A percentile compares a stretch with the other conserved stretches of the same genome.
Conservation (phyloP, 768 basidiomycete genomes). For the Leucocoprinus sp. region DNA sequence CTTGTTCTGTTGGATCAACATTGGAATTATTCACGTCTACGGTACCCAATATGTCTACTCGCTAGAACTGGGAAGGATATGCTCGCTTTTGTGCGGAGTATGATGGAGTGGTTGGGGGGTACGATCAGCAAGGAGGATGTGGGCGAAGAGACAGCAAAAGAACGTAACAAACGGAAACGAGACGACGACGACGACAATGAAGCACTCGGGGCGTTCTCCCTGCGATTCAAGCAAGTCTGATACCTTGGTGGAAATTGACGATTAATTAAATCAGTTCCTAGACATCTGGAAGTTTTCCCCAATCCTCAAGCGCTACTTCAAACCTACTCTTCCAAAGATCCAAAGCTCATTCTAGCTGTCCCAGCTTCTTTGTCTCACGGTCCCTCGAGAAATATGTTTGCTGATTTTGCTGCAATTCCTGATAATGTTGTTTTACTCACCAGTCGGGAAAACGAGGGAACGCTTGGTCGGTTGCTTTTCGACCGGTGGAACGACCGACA, state of each 20-base stretch:
- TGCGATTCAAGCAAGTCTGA: conserved; percentile 76
- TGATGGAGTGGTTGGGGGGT: conserved; percentile 99
- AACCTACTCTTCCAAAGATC: conserved; percentile 77
- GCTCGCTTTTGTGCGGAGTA: conserved; percentile 86
- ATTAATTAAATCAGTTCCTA: conserved; percentile 24
- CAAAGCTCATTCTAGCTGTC: conserved; percentile 90
- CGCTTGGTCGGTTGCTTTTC: conserved; percentile 71
- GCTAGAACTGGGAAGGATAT: conserved; percentile 89
- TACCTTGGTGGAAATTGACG: background rate
- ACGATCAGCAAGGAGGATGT: conserved; percentile 90
- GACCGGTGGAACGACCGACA: conserved; percentile 83
- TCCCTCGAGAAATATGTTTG: conserved; percentile 79
- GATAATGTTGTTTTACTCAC: conserved; percentile 89
- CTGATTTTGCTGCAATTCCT: conserved; percentile 73
- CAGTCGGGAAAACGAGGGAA: conserved; percentile 67
- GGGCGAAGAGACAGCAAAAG: conserved; percentile 61
- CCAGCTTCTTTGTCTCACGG: conserved; percentile 92
- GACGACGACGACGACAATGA: conserved; percentile 76
- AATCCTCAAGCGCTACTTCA: conserved; percentile 74
- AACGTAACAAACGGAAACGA: conserved; percentile 43
- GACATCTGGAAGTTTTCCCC: conserved; percentile 88
- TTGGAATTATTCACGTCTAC: conserved; percentile 83
- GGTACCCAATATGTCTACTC: conserved; percentile 89
- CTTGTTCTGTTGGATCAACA: conserved; percentile 94
- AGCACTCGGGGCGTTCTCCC: conserved; percentile 73